Base-by-base conservation (phyloP, 441 rosid species). In the Euphorbia schlechtendalii region DNA sequence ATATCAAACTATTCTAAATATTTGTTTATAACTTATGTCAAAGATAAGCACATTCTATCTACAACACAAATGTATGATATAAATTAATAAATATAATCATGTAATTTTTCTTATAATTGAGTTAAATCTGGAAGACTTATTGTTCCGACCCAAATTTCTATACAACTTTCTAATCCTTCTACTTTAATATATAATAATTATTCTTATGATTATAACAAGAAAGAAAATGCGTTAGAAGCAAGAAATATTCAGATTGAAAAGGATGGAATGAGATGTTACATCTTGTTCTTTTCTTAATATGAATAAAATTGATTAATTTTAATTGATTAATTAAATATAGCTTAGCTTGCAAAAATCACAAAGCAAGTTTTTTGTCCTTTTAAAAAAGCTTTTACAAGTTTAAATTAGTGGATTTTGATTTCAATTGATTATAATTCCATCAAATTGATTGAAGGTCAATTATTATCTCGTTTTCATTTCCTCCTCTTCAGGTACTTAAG, bases 261-360 rank as follows among this genome's bases (percentile, higher is more conserved):
- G 64, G 72, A 65, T 66, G 8, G 77, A 79, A 83, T 77, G 58
- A n/a, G 87, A 80, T 81, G 52, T 74, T 32, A 59, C 80, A 84
- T 74, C 85, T 78, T 78, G n/a, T 56, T 56, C 11, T 5, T 48
- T 28, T 27, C 27, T 36, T 7, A 38, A 43, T 20, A 45, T 56
- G 59, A 51, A 51, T 20, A 18, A 51, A 2, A 51, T 51, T 21
- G 10, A 20, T 32, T 64, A 62, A 55, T 61, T 41, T 49, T 62
- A 64, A 66, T 45, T 38, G 56, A 45, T 45, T 46, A 49, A 51
- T 43, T 57, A 66, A 55, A 46, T 48, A 58, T 76, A 62, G 59
- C 79, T 71, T 77, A 64, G 81, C 77, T 81, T 78, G 80, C 87
- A 80, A 73, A 73, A 67, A 63, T 74, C 80, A 75, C 82, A 74